A percentile compares a stretch with the other conserved stretches of the same genome.
Conservation (phyloP, 2,329 filamentous ascomycete species). For the Cladosporium sphaerospermum region DNA sequence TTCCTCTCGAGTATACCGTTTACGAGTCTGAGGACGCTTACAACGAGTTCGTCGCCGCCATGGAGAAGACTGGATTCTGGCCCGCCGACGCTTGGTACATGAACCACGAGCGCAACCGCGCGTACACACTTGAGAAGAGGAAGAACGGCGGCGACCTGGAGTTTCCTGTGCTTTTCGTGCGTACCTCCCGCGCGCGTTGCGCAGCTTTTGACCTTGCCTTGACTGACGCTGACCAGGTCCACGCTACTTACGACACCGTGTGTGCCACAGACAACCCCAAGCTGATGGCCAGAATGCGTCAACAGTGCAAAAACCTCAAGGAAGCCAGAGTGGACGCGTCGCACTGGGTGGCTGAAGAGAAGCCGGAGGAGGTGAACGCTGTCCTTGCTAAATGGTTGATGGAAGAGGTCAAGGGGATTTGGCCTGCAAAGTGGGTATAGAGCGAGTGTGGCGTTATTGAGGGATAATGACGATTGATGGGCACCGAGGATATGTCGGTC, state of each 20-base stretch:
- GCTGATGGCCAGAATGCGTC: slow-evolving; percentile 14
- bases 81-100: slow-evolving; percentile 37
- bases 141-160: slow-evolving; percentile 30
- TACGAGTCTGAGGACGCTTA: slow-evolving; percentile 27
- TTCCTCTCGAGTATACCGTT: slow-evolving; percentile 25
- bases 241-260: slow-evolving; percentile 35
- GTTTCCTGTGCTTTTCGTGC: slow-evolving; percentile 32
- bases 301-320: slow-evolving; percentile 6
- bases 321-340: slow-evolving; percentile 18
- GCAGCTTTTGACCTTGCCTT: too few species aligned
- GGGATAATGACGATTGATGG: too few species aligned
- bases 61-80: slow-evolving; percentile 38
- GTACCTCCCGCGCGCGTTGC: not conserved
- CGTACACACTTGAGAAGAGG: slow-evolving; percentile 34
- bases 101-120: slow-evolving; percentile 38
- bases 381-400: slow-evolving; percentile 23
- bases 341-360: slow-evolving; percentile 25
- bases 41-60: slow-evolving; percentile 28
- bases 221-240: slow-evolving; percentile 19
- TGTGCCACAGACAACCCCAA: slow-evolving; percentile 32
- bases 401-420: slow-evolving; percentile 16
- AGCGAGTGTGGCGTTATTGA: too few species aligned
- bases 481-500: too few species aligned
- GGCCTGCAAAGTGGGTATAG: slow-evolving; percentile 18
- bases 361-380: slow-evolving; percentile 21